Evolutionary conservation across 345 rosid species (phyloP).

Genomic region (Euphorbia lathyris): DNA sequence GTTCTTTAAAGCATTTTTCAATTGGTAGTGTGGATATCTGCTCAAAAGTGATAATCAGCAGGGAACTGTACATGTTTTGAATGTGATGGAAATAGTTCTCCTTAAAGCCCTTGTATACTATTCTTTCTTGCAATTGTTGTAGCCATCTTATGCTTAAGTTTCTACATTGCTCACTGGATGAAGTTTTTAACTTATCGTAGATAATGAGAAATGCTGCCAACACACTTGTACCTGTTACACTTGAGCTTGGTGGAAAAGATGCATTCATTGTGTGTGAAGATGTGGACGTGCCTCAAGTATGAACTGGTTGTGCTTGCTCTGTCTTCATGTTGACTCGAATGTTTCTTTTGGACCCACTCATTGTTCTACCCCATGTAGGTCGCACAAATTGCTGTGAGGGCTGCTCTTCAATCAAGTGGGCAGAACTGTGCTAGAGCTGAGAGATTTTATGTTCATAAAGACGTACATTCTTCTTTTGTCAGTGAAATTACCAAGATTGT

Average conservation of each 20-base stretch:
- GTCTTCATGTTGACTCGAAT: slow-evolving; percentile 10
- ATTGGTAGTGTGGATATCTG: no score
- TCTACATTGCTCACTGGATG: slow-evolving; percentile 15
- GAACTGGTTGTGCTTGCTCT: slow-evolving; percentile 16
- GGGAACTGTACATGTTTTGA: background rate
- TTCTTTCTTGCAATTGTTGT: background rate
- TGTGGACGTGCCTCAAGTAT: slow-evolving; percentile 74
- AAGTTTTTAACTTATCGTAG: slow-evolving; percentile 44
- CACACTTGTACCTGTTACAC: slow-evolving; percentile 78
- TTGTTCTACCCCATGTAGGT: slow-evolving; percentile 45
- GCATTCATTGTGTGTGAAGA: slow-evolving; percentile 92
- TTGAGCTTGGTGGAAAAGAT: slow-evolving; percentile 99
- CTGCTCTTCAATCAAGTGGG: slow-evolving; percentile 90
- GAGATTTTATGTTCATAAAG: slow-evolving; percentile 89
- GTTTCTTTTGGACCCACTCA: slow-evolving; percentile 6
- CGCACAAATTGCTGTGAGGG: slow-evolving; percentile 96
- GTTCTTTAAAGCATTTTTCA: no score
- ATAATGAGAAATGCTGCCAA: slow-evolving; percentile 88
- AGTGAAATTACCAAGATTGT: slow-evolving; percentile 71
- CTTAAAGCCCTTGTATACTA: background rate
- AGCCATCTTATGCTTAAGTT: background rate
- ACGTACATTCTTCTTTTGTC: slow-evolving; percentile 71
- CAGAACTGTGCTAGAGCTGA: slow-evolving; percentile 99
- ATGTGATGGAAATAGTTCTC: background rate
- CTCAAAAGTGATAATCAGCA: background rate